Evolutionary conservation across 148 eudicot genomes (phyloP), one percentile per base, ranked within the genome.

Genomic region (Oxyria digyna): DNA sequence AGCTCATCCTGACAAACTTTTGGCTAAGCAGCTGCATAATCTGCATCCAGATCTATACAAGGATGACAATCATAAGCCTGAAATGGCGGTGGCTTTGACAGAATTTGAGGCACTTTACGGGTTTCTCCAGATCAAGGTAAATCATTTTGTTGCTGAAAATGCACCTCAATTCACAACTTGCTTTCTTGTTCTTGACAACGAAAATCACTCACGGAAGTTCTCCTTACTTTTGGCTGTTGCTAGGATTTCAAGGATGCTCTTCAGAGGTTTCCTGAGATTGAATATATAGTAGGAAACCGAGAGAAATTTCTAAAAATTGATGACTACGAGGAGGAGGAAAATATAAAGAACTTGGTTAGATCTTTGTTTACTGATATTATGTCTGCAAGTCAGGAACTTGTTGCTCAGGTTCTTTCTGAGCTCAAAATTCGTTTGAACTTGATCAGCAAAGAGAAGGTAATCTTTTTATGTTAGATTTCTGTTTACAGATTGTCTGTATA

Each of bases 211-310:
- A 38, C 52, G 5, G 29, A 7, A 14, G 43, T 6, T 18, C 13
- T 21, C 4, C n/a, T 69, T 21, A 1, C n/a, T 69, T 48, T 17
- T 15, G 9, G 54, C 49, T 50, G 12, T 12, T 14, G 55, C 14
- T 66, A 90, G 98, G 99, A 90, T 55, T 87, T 94, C 33, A 85
- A 88, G 72, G 76, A n/a, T 62, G 86, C 87, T 72, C 81, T 88
- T n/a, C 72, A 75, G 4, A 81, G 68, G 76, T 84, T 88, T 75
- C 99, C 96, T 11, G 99, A 94, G 84, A 85, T 94, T 46, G 74
- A 74, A 32, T 85, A 78, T 74, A 79, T 90, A 78, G 87, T 88
- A 35, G 96, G 96, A 69, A 74, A 40, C 63, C 79, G 81, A 38
- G 81, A 86, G 69, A 84, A 78, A 69, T 74, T 94, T 4, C 55